Evolutionary conservation across 2,329 filamentous ascomycete species (phyloP).

Genomic region (Penicillium hordei): DNA sequence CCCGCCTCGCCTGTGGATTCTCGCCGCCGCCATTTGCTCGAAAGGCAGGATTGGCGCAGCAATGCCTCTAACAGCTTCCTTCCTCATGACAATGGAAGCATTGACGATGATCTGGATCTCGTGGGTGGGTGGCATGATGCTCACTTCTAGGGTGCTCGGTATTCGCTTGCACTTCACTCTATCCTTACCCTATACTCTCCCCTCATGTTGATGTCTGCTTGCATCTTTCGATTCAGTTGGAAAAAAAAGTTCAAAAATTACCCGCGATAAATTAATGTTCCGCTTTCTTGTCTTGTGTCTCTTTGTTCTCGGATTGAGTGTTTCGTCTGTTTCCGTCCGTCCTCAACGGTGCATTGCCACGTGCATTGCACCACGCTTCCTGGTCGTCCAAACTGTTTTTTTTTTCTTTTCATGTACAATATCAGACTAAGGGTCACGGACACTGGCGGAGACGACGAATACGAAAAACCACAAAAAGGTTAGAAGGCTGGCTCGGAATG

Average conservation of each 20-base stretch:
- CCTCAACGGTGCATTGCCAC: slow-evolving; percentile 3
- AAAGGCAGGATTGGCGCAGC: slow-evolving; percentile 51
- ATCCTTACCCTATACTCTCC: slow-evolving; percentile 7
- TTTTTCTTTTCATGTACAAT: slow-evolving; percentile 21
- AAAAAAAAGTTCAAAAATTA: slow-evolving; percentile 28
- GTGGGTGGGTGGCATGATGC: slow-evolving; percentile 85
- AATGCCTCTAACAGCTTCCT: slow-evolving; percentile 34
- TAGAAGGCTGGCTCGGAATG: slow-evolving; percentile 24
- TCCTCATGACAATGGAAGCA: slow-evolving; percentile 52
- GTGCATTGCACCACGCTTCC: neutral
- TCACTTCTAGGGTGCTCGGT: slow-evolving; percentile 52
- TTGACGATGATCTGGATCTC: slow-evolving; percentile 80
- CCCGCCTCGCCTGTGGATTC: slow-evolving; percentile 31
- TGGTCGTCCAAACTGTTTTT: slow-evolving; percentile 12
- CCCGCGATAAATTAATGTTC: slow-evolving; percentile 27
- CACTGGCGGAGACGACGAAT: slow-evolving; percentile 9
- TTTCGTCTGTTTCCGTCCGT: slow-evolving; percentile 15
- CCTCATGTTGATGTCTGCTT: slow-evolving; percentile 20
- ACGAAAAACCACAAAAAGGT: slow-evolving; percentile 28
- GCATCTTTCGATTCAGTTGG: slow-evolving; percentile 22
- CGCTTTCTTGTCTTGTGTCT: slow-evolving; percentile 18
- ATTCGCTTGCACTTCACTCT: slow-evolving; percentile 13
- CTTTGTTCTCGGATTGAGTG: slow-evolving; percentile 19
- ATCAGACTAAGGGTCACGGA: slow-evolving; percentile 19
- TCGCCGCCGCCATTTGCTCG: slow-evolving; percentile 41